These are phyloP conservation scores for Phyllosticta citribraziliensis DNA, from an alignment of 2,329 filamentous ascomycete genomes.

Conservation along the genomic window DNA sequence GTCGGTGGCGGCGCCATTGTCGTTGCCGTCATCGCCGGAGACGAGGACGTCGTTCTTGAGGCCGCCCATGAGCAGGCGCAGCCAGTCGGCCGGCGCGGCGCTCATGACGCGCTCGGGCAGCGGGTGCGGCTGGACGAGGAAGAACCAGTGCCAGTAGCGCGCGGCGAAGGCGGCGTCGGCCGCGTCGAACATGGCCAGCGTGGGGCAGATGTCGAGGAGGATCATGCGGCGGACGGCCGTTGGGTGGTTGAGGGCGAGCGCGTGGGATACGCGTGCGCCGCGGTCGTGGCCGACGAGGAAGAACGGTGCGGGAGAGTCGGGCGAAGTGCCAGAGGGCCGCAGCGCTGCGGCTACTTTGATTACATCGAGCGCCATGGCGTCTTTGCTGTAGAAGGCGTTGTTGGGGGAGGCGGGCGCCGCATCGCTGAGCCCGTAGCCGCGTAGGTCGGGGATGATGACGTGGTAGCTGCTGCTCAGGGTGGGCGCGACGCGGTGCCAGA, in stretches of 20 bases:
- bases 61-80: constrained; percentile 29
- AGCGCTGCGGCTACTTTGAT: constrained; percentile 20
- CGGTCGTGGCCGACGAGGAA: constrained; percentile 47
- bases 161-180: constrained; percentile 35
- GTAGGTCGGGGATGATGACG: constrained; percentile 39
- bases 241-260: constrained; percentile 41
- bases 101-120: constrained; percentile 42
- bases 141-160: constrained; percentile 51
- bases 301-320: constrained; percentile 21
- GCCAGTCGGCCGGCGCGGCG: constrained; percentile 29
- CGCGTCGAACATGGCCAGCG: constrained; percentile 43
- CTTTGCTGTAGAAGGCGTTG: constrained; percentile 35
- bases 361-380: constrained; percentile 38
- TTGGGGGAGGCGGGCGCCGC: constrained; percentile 27
- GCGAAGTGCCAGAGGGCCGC: constrained; percentile 38
- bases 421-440: constrained; percentile 43
- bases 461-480: constrained; percentile 32
- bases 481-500: constrained; percentile 41
- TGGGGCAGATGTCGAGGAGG: constrained; percentile 44
- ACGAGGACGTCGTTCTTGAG: constrained; percentile 4
- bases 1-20: constrained; percentile 9
- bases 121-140: constrained; percentile 44
- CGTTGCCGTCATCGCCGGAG: neutral
- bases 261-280: constrained; percentile 46
- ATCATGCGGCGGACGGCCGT: constrained; percentile 26